Base-by-base conservation (phyloP, 2,329 filamentous ascomycete species). In the Colletotrichum cereale region DNA sequence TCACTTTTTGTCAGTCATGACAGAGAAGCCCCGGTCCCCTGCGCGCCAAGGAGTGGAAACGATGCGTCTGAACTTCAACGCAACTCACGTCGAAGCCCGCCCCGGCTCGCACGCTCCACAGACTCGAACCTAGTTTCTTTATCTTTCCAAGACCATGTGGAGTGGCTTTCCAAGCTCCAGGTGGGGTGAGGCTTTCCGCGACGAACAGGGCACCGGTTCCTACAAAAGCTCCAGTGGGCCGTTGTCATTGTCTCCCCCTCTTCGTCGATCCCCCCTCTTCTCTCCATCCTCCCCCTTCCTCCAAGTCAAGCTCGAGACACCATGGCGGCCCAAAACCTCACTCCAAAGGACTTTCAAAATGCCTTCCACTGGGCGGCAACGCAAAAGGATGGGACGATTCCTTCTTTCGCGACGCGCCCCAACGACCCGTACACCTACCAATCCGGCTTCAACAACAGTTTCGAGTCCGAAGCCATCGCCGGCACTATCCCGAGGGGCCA, bases 301-400 rank as follows among this genome's bases (percentile, higher is more conserved):
- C 14, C n/a, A 42, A 44, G 36, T 36, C 11, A 63, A 63, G 11
- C 26, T 36, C 10, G 3, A 38, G 3, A 24, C 16, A 29, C 16
- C 14, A 71, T 71, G 67, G 56, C 67, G 34, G 64, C 56, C 11
- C 48, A 71, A 44, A 31, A 16, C 6, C 50, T 67, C 5, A 24
- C 57, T 10, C 64, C 64, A 24, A 57, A 57, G 42, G 84, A 87
- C 53, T 87, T 86, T 73, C 84, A 86, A 65, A 84, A 85, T 62
- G 85, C 86, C 75, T 86, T 87, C 71, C 85, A 87, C 76, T 90
- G 88, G 88, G 88, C 87, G 0, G 87, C 88, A 76, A 89, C 87
- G n/a, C 88, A 90, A 74, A 84, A 89, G 75, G 83, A 89, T 76
- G 88, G 85, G 0, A 75, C 81, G 0, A 84, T 89, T 34, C 87